These are phyloP conservation scores for Piper longum DNA, from an alignment of 164 flowering plant species.

Conservation along the genomic window DNA sequence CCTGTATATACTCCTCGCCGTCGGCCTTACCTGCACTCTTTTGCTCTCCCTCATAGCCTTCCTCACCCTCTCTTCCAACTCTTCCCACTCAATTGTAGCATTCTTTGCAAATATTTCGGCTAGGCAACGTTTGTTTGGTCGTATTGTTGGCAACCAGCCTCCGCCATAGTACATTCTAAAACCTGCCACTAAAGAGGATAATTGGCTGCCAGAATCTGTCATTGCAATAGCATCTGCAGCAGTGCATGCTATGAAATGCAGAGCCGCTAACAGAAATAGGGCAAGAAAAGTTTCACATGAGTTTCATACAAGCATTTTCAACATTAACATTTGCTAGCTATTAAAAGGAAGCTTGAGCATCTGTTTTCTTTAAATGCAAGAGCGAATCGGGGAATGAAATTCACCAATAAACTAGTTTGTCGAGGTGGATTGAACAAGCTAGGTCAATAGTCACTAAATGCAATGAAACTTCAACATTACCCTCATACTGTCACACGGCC, in stretches of 20 bases:
- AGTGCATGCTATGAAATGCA: slow-evolving; percentile 89
- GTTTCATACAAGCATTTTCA: not conserved
- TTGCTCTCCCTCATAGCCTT: slow-evolving; percentile 18
- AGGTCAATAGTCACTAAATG: too few species aligned
- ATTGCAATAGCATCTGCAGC: slow-evolving; percentile 89
- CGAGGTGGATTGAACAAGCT: too few species aligned
- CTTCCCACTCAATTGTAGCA: slow-evolving; percentile 69
- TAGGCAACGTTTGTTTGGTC: slow-evolving; percentile 94
- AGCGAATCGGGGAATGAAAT: too few species aligned
- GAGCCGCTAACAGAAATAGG: slow-evolving; percentile 63
- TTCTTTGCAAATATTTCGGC: slow-evolving; percentile 71
- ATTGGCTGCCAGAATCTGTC: slow-evolving; percentile 96
- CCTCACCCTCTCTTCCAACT: slow-evolving; percentile 18
- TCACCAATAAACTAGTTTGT: too few species aligned
- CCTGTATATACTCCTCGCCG: slow-evolving; percentile 23
- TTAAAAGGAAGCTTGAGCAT: too few species aligned
- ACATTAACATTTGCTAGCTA: too few species aligned
- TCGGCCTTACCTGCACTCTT: slow-evolving; percentile 18
- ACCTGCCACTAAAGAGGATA: slow-evolving; percentile 87
- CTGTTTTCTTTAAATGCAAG: too few species aligned
- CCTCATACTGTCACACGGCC: too few species aligned
- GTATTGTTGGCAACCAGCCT: slow-evolving; percentile 69
- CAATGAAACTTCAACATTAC: too few species aligned
- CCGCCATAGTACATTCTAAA: slow-evolving; percentile 73
- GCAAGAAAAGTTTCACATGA: too few species aligned